A percentile compares a stretch with the other conserved stretches of the same genome.
Conservation (phyloP, 495 filamentous ascomycete genomes). For the Aspergillus biplanus region DNA sequence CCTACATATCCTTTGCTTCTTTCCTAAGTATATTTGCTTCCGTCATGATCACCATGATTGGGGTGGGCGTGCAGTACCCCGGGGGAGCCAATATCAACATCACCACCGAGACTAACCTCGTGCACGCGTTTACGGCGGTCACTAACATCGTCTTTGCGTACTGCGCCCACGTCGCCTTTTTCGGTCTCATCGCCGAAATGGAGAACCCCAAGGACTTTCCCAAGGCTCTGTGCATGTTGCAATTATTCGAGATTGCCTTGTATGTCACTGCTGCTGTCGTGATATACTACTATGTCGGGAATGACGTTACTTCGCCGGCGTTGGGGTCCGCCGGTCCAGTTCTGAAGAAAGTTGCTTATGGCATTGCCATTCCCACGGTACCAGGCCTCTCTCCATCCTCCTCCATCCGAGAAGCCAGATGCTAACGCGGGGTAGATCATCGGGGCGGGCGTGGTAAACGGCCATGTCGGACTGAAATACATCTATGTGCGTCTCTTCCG, state of each 20-base stretch:
- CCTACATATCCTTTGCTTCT: slow-evolving; percentile 65
- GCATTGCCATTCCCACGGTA: slow-evolving; percentile 18
- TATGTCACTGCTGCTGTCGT: slow-evolving; percentile 70
- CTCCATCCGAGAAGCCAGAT: background rate
- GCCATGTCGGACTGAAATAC: slow-evolving; percentile 15
- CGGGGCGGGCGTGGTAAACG: slow-evolving; percentile 19
- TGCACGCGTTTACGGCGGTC: slow-evolving; percentile 46
- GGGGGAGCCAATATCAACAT: slow-evolving; percentile 31
- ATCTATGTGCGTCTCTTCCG: slow-evolving; percentile 13
- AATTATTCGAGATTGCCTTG: slow-evolving; percentile 65
- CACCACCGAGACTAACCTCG: slow-evolving; percentile 36
- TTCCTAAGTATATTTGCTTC: slow-evolving; percentile 41
- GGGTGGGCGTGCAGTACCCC: slow-evolving; percentile 55
- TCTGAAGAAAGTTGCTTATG: slow-evolving; percentile 13
- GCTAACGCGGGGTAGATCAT: slow-evolving; percentile 9
- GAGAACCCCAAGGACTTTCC: slow-evolving; percentile 66
- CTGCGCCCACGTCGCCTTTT: slow-evolving; percentile 72
- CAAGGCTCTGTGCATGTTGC: slow-evolving; percentile 68
- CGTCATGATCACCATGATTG: slow-evolving; percentile 75
- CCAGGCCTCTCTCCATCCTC: background rate
- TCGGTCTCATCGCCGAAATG: slow-evolving; percentile 80
- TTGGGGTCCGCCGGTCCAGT: slow-evolving; percentile 12
- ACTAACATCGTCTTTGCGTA: slow-evolving; percentile 60
- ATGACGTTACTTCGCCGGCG: slow-evolving; percentile 19
- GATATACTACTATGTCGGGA: slow-evolving; percentile 74